Conservation (phyloP, 306 rosid species). For the Vachellia collinsii region DNA sequence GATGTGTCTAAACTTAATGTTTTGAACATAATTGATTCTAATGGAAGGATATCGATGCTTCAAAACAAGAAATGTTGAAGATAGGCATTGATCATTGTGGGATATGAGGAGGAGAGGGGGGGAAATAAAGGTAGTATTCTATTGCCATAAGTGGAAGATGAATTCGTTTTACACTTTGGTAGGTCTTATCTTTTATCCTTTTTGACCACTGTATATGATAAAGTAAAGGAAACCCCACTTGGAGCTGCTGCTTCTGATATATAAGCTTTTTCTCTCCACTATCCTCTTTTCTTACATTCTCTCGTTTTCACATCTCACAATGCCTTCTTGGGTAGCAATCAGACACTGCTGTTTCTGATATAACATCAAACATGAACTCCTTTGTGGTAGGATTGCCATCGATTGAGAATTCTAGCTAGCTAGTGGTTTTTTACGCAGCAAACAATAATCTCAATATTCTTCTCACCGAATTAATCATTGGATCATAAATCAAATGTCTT, state of each 20-base stretch:
- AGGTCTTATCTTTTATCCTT: not conserved
- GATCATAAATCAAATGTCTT: not conserved
- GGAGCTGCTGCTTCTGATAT: slow-evolving; percentile 29
- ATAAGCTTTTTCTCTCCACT: slow-evolving; percentile 13
- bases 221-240: slow-evolving; percentile 32
- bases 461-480: not conserved
- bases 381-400: not conserved
- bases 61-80: not conserved
- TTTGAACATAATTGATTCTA: too few species aligned
- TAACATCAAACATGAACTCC: slow-evolving; percentile 1
- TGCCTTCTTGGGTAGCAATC: not conserved
- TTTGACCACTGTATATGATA: slow-evolving; percentile 1
- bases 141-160: slow-evolving; percentile 41
- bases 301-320: not conserved
- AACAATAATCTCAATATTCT: not conserved
- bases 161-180: slow-evolving; percentile 44
- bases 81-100: not conserved
- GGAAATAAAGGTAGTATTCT: not conserved
- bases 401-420: not conserved
- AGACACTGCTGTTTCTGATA: slow-evolving; percentile 32
- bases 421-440: not conserved
- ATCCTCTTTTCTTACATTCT: slow-evolving; percentile 7
- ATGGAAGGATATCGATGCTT: too few species aligned
- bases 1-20: too few species aligned
- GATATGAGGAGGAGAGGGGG: not conserved